Evolutionary conservation across 140 eudicot genomes (phyloP).

Genomic region (Artemisia princeps): DNA sequence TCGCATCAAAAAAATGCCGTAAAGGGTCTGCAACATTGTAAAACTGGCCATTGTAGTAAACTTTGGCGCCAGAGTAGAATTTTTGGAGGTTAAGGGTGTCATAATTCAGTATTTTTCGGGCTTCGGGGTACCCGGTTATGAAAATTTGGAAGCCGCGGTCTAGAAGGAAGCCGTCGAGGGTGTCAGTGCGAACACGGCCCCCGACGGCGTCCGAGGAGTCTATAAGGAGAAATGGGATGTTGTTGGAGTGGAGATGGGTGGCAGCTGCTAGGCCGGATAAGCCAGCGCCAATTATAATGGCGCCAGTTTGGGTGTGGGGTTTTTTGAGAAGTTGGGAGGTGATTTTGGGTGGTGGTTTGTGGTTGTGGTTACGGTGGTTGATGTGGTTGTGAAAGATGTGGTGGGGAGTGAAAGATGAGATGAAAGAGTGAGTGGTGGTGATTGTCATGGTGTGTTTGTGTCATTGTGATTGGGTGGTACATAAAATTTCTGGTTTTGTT

Average conservation of each 20-base stretch:
- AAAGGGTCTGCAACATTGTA: constrained; percentile 83
- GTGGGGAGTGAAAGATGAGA: constrained; percentile 32
- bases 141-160: constrained; percentile 98
- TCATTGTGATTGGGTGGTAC: constrained; percentile 31
- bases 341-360: constrained; percentile 24
- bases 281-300: constrained; percentile 79
- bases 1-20: constrained; percentile 63
- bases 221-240: constrained; percentile 63
- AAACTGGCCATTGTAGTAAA: constrained; percentile 51
- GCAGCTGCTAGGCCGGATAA: constrained; percentile 94
- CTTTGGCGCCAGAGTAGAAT: constrained; percentile 81
- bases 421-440: constrained; percentile 28
- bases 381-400: constrained; percentile 29
- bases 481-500: constrained; percentile 19
- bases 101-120: constrained; percentile 56
- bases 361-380: constrained; percentile 16
- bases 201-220: constrained; percentile 91
- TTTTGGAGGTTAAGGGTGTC: constrained; percentile 41
- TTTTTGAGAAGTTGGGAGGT: constrained; percentile 32
- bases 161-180: constrained; percentile 75
- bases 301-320: constrained; percentile 35
- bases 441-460: constrained; percentile 23
- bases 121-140: constrained; percentile 94
- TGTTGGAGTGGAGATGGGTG: constrained; percentile 51
- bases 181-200: constrained; percentile 90